Evolutionary conservation across 371 early-diverging fungal species (phyloP).

Genomic region (Circinella umbellata): DNA sequence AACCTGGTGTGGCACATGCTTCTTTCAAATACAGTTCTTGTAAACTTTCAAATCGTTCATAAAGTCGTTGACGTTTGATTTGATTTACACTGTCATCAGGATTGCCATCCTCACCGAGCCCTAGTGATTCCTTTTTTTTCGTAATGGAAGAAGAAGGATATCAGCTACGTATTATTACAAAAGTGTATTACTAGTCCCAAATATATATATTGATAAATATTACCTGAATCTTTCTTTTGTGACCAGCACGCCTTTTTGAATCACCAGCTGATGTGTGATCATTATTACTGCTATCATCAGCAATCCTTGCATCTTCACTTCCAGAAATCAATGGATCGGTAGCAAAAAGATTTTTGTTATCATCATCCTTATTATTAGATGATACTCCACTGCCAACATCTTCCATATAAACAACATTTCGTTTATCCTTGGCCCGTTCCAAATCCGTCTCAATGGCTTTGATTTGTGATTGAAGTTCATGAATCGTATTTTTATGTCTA

Average conservation of each 20-base stretch:
- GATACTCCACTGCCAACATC: not conserved
- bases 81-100: slow-evolving; percentile 12
- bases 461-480: slow-evolving; percentile 35
- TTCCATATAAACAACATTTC: not conserved
- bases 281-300: not conserved
- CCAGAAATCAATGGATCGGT: not conserved
- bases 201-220: not conserved
- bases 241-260: not conserved
- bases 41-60: slow-evolving; percentile 74
- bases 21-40: slow-evolving; percentile 66
- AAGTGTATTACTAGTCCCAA: not conserved
- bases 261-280: not conserved
- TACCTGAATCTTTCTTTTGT: slow-evolving; percentile 10
- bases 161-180: too few relatives aligned
- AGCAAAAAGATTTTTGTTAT: too few relatives aligned
- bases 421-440: not conserved
- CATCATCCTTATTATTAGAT: not conserved
- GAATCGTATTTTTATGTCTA: slow-evolving; percentile 27
- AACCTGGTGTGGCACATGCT: not conserved
- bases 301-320: not conserved
- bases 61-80: slow-evolving; percentile 49
- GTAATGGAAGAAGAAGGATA: too few relatives aligned
- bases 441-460: slow-evolving; percentile 46
- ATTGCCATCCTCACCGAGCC: not conserved
- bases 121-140: slow-evolving; percentile 4